Percentiles rank a stretch among this genome's conserved stretches.
These are phyloP conservation scores for Emergomyces orientalis DNA, from an alignment of 2,329 filamentous ascomycete species.

Conservation along the genomic window DNA sequence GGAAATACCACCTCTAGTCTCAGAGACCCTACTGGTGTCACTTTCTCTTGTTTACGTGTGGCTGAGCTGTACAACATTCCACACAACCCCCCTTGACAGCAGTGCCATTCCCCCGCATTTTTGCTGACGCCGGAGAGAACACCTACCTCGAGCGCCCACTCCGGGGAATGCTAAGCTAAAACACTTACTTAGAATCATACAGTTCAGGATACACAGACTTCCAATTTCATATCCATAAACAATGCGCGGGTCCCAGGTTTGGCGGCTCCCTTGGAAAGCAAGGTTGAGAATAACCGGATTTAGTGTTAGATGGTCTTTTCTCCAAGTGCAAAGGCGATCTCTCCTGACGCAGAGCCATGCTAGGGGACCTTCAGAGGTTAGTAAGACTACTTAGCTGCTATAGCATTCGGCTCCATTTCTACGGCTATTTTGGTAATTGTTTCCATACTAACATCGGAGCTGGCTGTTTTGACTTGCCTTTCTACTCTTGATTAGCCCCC, in stretches of 20 bases:
- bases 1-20: background rate
- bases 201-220: background rate
- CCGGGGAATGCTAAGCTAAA: background rate
- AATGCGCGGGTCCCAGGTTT: conserved; percentile 3
- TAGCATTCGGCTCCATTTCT: conserved; percentile 16
- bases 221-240: background rate
- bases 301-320: background rate
- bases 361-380: conserved; percentile 25
- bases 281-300: background rate
- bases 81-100: background rate
- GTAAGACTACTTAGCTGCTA: conserved; percentile 20
- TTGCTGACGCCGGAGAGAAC: background rate
- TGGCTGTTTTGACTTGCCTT: background rate
- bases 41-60: background rate
- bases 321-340: conserved; percentile 12
- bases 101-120: background rate
- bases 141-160: background rate
- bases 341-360: conserved; percentile 25
- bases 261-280: conserved; percentile 4
- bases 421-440: background rate
- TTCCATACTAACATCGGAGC: background rate
- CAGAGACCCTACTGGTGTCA: background rate
- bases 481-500: conserved; percentile 28
- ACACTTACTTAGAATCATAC: background rate
- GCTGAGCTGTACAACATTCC: background rate